phyloP scores from a whole-genome alignment of 2,329 filamentous ascomycete species.

The Clarireedia hainanense region DNA sequence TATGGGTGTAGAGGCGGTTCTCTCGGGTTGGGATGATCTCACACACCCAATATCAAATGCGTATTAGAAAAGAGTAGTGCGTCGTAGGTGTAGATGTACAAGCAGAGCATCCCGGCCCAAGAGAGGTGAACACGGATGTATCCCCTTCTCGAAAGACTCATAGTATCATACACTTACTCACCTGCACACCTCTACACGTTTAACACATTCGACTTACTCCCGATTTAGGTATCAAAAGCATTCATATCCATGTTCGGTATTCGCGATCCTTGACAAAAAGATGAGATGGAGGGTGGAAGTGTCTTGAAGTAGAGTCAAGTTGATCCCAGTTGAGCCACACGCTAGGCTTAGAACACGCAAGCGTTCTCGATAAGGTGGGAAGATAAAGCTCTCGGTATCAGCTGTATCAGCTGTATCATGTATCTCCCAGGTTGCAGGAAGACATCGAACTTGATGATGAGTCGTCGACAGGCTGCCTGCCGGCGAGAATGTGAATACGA shows the following conservation, averaged over 20 bases:
- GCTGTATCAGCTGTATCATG: too few species aligned
- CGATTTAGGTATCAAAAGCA: neutral
- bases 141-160: slow-evolving; percentile 1
- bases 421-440: too few species aligned
- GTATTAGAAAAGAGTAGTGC: neutral
- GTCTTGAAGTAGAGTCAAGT: neutral
- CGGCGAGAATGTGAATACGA: too few species aligned
- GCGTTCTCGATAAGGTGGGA: neutral
- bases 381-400: neutral
- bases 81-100: too few species aligned
- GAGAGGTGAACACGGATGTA: too few species aligned
- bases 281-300: slow-evolving; percentile 1
- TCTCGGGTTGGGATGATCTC: neutral
- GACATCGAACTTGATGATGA: too few species aligned
- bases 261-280: neutral
- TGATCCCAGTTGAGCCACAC: slow-evolving; percentile 4
- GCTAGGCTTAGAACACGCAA: neutral
- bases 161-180: neutral
- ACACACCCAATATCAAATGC: neutral
- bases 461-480: too few species aligned
- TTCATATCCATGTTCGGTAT: slow-evolving; percentile 4
- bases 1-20: too few species aligned
- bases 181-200: neutral
- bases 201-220: too few species aligned
- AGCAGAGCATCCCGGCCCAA: too few species aligned